Conservation (phyloP, 1,284 basidiomycete species). For the Polyporus tsugae region DNA sequence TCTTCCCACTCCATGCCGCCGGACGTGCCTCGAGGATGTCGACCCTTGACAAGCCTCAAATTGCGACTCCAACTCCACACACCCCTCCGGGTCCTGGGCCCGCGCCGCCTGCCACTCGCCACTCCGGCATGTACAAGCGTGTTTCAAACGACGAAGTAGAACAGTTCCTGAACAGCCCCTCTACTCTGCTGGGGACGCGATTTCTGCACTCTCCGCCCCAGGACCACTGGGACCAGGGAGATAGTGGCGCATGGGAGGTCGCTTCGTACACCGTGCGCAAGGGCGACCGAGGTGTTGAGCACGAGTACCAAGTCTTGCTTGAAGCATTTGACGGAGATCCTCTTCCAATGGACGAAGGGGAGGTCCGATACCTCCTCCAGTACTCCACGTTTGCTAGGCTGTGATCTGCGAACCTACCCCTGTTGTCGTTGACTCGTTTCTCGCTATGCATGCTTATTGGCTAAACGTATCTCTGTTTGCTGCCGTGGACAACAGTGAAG, state of each 20-base stretch:
- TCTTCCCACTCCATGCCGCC: background rate
- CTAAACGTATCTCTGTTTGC: too few relatives aligned
- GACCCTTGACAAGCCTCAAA: too few relatives aligned
- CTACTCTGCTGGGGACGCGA: background rate
- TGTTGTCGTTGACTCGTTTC: background rate
- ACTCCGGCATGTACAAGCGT: background rate
- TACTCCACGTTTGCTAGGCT: background rate
- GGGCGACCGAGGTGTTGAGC: background rate
- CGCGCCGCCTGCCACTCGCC: background rate
- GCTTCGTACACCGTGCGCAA: constrained; percentile 1
- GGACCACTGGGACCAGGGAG: background rate
- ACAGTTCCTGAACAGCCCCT: background rate
- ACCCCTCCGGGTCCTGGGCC: too few relatives aligned
- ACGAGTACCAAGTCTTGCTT: constrained; percentile 7
- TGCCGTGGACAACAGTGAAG: too few relatives aligned
- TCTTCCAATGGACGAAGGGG: background rate
- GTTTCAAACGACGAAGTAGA: background rate
- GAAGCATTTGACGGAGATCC: background rate
- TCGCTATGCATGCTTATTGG: too few relatives aligned
- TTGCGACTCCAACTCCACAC: too few relatives aligned
- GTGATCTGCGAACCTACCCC: background rate
- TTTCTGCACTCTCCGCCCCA: background rate
- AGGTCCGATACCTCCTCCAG: background rate
- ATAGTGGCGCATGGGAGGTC: background rate
- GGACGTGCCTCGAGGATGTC: too few relatives aligned